Conservation (phyloP, 371 early-diverging fungal genomes). For the Actinomortierella ambigua region DNA sequence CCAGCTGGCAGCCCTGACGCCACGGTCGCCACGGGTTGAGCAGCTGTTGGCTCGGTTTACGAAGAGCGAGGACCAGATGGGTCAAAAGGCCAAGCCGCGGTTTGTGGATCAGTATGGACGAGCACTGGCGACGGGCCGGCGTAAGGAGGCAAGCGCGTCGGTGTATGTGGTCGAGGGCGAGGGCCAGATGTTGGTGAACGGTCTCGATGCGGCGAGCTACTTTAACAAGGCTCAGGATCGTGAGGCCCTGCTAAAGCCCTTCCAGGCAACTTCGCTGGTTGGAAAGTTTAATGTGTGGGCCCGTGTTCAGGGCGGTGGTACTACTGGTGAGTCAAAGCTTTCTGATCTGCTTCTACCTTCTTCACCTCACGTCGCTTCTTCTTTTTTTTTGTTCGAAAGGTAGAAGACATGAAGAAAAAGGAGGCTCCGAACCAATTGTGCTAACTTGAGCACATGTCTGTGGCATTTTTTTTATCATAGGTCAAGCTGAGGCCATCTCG, state of each 20-base stretch:
- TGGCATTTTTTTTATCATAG: constrained; percentile 25
- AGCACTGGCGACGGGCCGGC: constrained; percentile 79
- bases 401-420: neutral
- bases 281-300: constrained; percentile 91
- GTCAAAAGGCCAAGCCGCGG: constrained; percentile 46
- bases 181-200: constrained; percentile 84
- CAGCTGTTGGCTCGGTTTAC: constrained; percentile 49
- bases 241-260: constrained; percentile 76
- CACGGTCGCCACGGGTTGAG: constrained; percentile 54
- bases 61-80: constrained; percentile 29
- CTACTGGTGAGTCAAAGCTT: constrained; percentile 57
- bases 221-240: constrained; percentile 73
- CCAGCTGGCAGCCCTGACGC: constrained; percentile 57
- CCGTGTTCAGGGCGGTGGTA: constrained; percentile 87
- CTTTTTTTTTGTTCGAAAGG: neutral
- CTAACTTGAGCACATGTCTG: neutral
- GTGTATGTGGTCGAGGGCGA: constrained; percentile 84
- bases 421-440: neutral
- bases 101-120: constrained; percentile 77
- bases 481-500: constrained; percentile 89
- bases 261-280: constrained; percentile 64
- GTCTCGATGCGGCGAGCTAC: constrained; percentile 75
- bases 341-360: neutral
- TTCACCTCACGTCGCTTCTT: neutral
- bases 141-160: constrained; percentile 85